Base-by-base conservation (phyloP, 1,284 basidiomycete species). In the Moesziomyces antarcticus region DNA sequence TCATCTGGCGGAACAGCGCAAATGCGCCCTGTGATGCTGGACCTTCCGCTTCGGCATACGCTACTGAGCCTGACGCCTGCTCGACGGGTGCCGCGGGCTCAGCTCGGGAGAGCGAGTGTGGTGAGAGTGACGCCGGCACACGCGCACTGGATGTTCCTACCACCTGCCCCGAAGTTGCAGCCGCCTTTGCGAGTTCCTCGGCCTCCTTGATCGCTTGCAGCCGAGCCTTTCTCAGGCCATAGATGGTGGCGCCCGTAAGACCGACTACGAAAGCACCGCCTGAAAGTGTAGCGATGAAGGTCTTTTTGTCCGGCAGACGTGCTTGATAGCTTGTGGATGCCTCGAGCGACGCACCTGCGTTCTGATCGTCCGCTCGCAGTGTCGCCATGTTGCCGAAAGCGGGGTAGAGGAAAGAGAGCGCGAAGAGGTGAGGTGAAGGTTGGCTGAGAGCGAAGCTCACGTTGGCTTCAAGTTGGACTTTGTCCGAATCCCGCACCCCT, bases 201-300 rank as follows among this genome's bases (percentile, higher is more conserved):
- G 62, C 72, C 47, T 74, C 66, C 21, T 66, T 74, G 10, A 74
- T 22, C 2, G 72, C 72, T 50, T 74, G 66, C 44, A 62, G 4
- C 8, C 46, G 49, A 0, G 72, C 72, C 41, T 74, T 74, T 20
- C 72, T 33, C 1, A 74, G 49, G 5, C 66, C 66, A 33, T 74
- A 74, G 56, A 70, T 70, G 21, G 72, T 66, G 9, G 72, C 65
- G 13, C 66, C 62, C 3, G 66, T 70, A 21, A 74, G 50, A 18
- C 72, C 72, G 24, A 70, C 55, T 27, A 74, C 44, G 46, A 74
- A 74, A 22, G 72, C 72, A 41, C 54, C 50, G 30, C 72, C 72
- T 1, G 66, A 60, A 11, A 74, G 66, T 4, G 66, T 74, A 21
- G 72, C 66, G 20, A 74, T 74, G 42, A 74, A 74, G 21, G 66